Base-by-base conservation (phyloP, 164 flowering plant genomes). In the Macadamia integrifolia region DNA sequence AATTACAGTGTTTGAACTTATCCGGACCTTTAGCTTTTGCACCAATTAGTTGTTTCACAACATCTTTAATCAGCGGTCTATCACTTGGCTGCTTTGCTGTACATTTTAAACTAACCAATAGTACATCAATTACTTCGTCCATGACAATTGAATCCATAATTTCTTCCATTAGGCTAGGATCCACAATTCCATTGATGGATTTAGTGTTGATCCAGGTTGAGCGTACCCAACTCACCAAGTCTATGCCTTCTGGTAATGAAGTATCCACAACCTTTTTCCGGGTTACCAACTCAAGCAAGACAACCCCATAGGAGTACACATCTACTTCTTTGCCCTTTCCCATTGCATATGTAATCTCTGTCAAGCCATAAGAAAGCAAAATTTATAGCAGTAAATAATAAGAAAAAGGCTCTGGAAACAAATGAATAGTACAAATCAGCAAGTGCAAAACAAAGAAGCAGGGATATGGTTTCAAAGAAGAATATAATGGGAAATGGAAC, bases 291-390 rank as follows among this genome's bases (percentile, higher is more conserved):
- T 87, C 93, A 53, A 89, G 86, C 68, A 91, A 66, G 48, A 91
- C 90, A 32, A 91, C 89, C 10, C 97, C 95, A 66, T 83, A 91
- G 69, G 92, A 87, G 71, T 89, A 91, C 60, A 89, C 89, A 73
- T 91, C 97, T 1, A 89, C 80, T 61, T 89, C 89, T 80, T 62
- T 81, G 76, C 82, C 82, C 67, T 62, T 84, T 28, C 35, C 62
- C 4, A 80, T 76, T 63, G 84, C 64, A 77, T 76, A 89, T 61
- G 97, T 96, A 69, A 76, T 84, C 74, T 92, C 96, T 92, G 91
- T 59, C 50, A 35, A 67, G 35, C 12, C 13, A 53, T 14, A 12
- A 46, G 0, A 53, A 53, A 17, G 6, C 15, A 53, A 17, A 46
- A 9, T 46, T 46, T 46, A 3, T 9, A 46, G 3, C 40, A 46